A percentile compares a stretch with the other conserved stretches of the same genome.
Evolutionary conservation across 441 rosid genomes (phyloP).

Genomic region (Adansonia grandidieri): DNA sequence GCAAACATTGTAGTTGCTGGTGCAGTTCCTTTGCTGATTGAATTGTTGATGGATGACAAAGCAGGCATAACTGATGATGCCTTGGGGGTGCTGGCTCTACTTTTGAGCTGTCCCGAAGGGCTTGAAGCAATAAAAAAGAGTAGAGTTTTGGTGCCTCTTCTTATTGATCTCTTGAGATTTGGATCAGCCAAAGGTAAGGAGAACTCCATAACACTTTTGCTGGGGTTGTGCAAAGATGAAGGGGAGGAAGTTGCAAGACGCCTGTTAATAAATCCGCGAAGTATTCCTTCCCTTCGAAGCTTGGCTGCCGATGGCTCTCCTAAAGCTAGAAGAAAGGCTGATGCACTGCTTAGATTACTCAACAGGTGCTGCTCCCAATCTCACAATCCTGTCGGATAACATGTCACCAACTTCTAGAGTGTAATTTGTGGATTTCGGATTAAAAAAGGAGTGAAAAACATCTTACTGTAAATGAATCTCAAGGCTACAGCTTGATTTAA

Average conservation of each 20-base stretch:
- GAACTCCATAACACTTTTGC: slow-evolving; percentile 56
- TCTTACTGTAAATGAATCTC: slow-evolving; percentile 21
- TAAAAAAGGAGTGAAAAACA: not conserved
- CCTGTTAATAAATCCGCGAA: slow-evolving; percentile 59
- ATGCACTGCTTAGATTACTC: slow-evolving; percentile 67
- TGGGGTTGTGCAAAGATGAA: slow-evolving; percentile 66
- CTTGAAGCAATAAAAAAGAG: slow-evolving; percentile 53
- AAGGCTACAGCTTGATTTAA: slow-evolving; percentile 15
- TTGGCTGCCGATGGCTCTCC: slow-evolving; percentile 60
- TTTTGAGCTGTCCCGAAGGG: slow-evolving; percentile 52
- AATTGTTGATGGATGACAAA: slow-evolving; percentile 60
- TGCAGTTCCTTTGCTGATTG: slow-evolving; percentile 59
- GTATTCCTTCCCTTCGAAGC: slow-evolving; percentile 66
- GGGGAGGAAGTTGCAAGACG: slow-evolving; percentile 58
- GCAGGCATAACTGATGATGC: slow-evolving; percentile 77
- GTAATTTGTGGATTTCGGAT: slow-evolving; percentile 40
- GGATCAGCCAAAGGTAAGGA: slow-evolving; percentile 74
- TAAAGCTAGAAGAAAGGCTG: slow-evolving; percentile 67
- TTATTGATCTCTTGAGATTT: slow-evolving; percentile 59
- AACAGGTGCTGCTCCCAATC: slow-evolving; percentile 62
- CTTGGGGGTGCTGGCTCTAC: slow-evolving; percentile 49
- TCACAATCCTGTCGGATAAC: slow-evolving; percentile 40
- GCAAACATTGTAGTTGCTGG: slow-evolving; percentile 43
- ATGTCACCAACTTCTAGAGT: not conserved
- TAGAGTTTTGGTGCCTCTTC: slow-evolving; percentile 56